Evolutionary conservation across 2,329 filamentous ascomycete species (phyloP).

Genomic region (Xylogone sp.): DNA sequence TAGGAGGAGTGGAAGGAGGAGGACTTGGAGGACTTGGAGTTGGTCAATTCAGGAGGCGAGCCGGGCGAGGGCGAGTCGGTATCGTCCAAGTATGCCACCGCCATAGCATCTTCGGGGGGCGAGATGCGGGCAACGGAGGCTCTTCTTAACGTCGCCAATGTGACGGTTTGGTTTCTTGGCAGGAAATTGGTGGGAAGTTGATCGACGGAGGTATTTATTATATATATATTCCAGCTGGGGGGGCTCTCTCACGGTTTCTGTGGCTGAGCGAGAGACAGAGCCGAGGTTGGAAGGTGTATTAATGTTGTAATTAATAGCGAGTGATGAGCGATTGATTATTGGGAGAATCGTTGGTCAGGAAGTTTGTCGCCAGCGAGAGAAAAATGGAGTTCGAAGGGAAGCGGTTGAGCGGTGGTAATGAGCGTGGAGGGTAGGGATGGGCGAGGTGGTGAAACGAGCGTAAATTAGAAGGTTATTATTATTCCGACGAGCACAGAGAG

Average conservation of each 20-base stretch:
- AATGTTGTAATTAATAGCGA: too few species aligned
- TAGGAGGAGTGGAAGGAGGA: slow-evolving; percentile 81
- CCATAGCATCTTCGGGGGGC: slow-evolving; percentile 26
- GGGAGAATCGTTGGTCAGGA: too few species aligned
- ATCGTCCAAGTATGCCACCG: slow-evolving; percentile 15
- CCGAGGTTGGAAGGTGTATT: too few species aligned
- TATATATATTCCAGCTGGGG: too few species aligned
- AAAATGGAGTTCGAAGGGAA: too few species aligned
- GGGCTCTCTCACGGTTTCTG: too few species aligned
- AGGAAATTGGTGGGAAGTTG: too few species aligned
- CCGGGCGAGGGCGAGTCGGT: slow-evolving; percentile 40
- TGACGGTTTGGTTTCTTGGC: slow-evolving; percentile 16
- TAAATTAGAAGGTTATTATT: neutral
- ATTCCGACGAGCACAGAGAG: neutral
- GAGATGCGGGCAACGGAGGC: slow-evolving; percentile 12
- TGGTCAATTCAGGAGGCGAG: slow-evolving; percentile 75
- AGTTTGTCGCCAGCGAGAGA: neutral
- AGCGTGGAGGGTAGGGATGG: neutral
- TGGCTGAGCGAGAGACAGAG: too few species aligned
- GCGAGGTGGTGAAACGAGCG: neutral
- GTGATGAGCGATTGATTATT: too few species aligned
- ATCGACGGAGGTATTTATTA: too few species aligned
- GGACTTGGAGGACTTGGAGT: slow-evolving; percentile 86
- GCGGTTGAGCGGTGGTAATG: neutral
- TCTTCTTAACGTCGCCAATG: slow-evolving; percentile 28